These are phyloP conservation scores for Westerdykella ornata DNA, from an alignment of 2,329 filamentous ascomycete species.

Conservation along the genomic window DNA sequence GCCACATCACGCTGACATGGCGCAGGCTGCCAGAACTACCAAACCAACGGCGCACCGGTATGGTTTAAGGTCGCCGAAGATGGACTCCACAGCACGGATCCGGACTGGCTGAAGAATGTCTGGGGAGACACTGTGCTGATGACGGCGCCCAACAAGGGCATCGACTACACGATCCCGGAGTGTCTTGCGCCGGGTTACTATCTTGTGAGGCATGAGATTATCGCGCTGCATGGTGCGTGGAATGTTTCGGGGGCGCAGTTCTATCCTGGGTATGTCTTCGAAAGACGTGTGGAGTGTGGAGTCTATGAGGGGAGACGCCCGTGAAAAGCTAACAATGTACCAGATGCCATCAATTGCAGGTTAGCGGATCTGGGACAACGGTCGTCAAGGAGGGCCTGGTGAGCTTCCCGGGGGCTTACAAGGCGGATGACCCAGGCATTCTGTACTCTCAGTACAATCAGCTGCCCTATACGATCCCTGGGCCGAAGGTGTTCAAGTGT, in stretches of 20 bases:
- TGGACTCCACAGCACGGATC: conserved; percentile 47
- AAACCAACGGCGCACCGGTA: conserved; percentile 34
- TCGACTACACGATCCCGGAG: conserved; percentile 50
- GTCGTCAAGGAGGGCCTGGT: conserved; percentile 30
- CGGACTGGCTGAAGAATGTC: conserved; percentile 21
- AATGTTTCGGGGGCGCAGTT: conserved; percentile 51
- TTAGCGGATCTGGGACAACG: conserved; percentile 44
- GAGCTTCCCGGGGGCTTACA: conserved; percentile 51
- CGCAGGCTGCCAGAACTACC: conserved; percentile 1
- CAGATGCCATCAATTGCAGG: conserved; percentile 50
- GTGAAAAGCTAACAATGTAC: background rate
- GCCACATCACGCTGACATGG: background rate
- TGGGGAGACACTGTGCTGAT: conserved; percentile 46
- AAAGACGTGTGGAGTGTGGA: background rate
- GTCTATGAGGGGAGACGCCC: background rate
- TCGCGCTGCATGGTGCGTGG: conserved; percentile 47
- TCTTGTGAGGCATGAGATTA: conserved; percentile 53
- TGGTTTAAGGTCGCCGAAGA: conserved; percentile 52
- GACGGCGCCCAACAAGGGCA: conserved; percentile 39
- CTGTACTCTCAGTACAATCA: conserved; percentile 49
- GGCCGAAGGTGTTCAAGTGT: conserved; percentile 12
- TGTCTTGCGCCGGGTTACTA: conserved; percentile 51
- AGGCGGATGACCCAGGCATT: conserved; percentile 46
- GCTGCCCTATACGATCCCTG: conserved; percentile 14
- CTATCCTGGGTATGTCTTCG: conserved; percentile 42